Percentiles rank a stretch among this genome's conserved stretches.
These are phyloP conservation scores for Xylaria sp. DNA, from an alignment of 2,329 filamentous ascomycete genomes.

Conservation along the genomic window DNA sequence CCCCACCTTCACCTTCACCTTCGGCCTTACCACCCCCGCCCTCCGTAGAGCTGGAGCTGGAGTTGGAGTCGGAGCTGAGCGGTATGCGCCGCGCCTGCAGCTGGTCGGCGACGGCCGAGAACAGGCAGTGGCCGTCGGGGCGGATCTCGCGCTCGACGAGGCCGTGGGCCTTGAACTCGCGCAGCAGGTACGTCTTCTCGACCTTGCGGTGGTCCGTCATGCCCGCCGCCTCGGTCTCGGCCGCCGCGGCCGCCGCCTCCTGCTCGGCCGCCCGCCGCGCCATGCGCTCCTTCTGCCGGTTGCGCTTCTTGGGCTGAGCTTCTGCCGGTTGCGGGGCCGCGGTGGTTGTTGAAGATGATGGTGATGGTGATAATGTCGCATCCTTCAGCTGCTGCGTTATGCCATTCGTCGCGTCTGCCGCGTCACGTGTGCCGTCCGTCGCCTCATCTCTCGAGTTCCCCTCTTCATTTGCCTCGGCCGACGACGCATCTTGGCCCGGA, in stretches of 20 bases:
- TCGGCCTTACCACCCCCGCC: slow-evolving; percentile 29
- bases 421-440: slow-evolving; percentile 20
- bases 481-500: neutral
- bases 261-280: slow-evolving; percentile 87
- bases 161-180: slow-evolving; percentile 63
- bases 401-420: slow-evolving; percentile 21
- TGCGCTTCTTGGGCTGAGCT: slow-evolving; percentile 70
- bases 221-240: slow-evolving; percentile 72
- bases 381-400: slow-evolving; percentile 26
- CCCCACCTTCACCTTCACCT: no score
- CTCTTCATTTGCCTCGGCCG: neutral
- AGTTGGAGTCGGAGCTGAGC: slow-evolving; percentile 37
- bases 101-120: slow-evolving; percentile 88
- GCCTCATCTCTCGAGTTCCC: slow-evolving; percentile 8
- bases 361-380: slow-evolving; percentile 19
- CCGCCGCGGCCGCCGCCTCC: slow-evolving; percentile 67
- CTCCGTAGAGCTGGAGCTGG: no score
- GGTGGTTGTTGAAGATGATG: no score
- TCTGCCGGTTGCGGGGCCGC: no score
- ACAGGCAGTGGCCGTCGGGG: slow-evolving; percentile 94
- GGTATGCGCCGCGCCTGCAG: slow-evolving; percentile 58
- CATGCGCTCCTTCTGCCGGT: slow-evolving; percentile 87
- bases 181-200: slow-evolving; percentile 72
- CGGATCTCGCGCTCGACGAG: slow-evolving; percentile 78
- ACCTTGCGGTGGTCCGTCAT: slow-evolving; percentile 73